These are phyloP conservation scores for Exophiala phaeomuriformis DNA, from an alignment of 2,329 filamentous ascomycete species.

Conservation along the genomic window DNA sequence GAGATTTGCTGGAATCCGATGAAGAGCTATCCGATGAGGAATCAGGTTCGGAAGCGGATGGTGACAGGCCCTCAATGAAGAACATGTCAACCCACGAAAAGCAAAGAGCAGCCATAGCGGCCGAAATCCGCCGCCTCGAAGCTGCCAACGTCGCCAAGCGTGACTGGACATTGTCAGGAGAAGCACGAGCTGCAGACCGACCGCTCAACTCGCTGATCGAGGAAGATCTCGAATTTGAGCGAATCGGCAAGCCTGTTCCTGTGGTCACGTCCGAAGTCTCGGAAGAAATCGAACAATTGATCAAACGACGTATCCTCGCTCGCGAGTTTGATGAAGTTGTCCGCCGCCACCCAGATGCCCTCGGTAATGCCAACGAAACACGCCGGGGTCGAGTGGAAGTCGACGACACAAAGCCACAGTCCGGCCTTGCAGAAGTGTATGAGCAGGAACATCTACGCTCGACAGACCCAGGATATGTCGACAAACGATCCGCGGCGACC, in stretches of 20 bases:
- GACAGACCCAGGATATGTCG: slow-evolving; percentile 71
- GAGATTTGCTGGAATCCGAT: slow-evolving; percentile 82
- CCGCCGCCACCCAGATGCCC: slow-evolving; percentile 68
- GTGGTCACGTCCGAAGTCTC: slow-evolving; percentile 87
- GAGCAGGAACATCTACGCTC: slow-evolving; percentile 82
- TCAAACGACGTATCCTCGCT: slow-evolving; percentile 85
- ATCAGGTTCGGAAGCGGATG: slow-evolving; percentile 22
- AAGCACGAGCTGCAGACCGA: slow-evolving; percentile 73
- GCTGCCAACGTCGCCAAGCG: slow-evolving; percentile 81
- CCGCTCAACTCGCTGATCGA: slow-evolving; percentile 89
- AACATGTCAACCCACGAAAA: slow-evolving; percentile 71
- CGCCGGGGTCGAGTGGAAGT: slow-evolving; percentile 71
- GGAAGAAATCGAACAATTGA: slow-evolving; percentile 84
- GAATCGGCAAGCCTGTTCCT: slow-evolving; percentile 86
- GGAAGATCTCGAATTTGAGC: slow-evolving; percentile 91
- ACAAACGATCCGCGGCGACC: slow-evolving; percentile 73
- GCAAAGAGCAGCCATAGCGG: slow-evolving; percentile 72
- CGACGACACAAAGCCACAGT: slow-evolving; percentile 78
- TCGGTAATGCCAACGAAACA: slow-evolving; percentile 53
- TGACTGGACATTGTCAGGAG: slow-evolving; percentile 82
- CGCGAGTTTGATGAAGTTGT: slow-evolving; percentile 89
- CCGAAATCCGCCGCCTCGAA: slow-evolving; percentile 89
- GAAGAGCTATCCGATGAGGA: slow-evolving; percentile 57
- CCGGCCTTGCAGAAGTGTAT: slow-evolving; percentile 85
- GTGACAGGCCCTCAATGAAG: slow-evolving; percentile 8